Percentiles rank a stretch among this genome's conserved stretches.
These are phyloP conservation scores for Plasmodium ovale DNA, from an alignment of 169 alveolate genomes.

Conservation along the genomic window DNA sequence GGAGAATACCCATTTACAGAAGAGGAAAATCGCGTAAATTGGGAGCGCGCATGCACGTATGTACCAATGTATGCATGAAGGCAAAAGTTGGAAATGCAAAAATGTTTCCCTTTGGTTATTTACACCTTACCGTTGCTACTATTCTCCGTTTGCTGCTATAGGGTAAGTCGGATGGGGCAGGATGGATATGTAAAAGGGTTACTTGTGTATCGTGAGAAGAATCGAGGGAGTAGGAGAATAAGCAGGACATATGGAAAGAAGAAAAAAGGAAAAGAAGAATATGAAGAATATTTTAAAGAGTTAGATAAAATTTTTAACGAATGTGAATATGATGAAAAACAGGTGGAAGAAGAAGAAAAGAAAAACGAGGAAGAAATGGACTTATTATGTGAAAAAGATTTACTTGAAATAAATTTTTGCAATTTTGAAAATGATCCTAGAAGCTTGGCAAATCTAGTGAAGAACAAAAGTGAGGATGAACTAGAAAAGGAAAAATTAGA, in stretches of 20 bases:
- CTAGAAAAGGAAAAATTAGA: neutral
- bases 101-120: neutral
- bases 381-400: constrained; percentile 29
- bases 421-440: constrained; percentile 73
- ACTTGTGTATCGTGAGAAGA: neutral
- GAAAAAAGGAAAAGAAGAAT: constrained; percentile 31
- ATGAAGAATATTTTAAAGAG: constrained; percentile 59
- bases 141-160: neutral
- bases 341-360: constrained; percentile 66
- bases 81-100: constrained; percentile 20
- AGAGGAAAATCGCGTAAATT: too few relatives aligned
- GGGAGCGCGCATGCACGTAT: neutral
- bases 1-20: too few relatives aligned
- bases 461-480: constrained; percentile 12
- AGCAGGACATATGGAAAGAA: constrained; percentile 1
- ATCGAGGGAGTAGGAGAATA: neutral
- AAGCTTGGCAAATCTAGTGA: constrained; percentile 46
- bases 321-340: constrained; percentile 42
- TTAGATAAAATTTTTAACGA: constrained; percentile 63
- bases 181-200: neutral
- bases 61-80: neutral
- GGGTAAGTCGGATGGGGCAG: neutral
- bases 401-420: constrained; percentile 53
- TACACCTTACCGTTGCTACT: neutral
- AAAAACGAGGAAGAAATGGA: constrained; percentile 44